A percentile compares a stretch with the other conserved stretches of the same genome.
phyloP scores from a whole-genome alignment of 2,329 filamentous ascomycete genomes.

The Penicillium occitanis region DNA sequence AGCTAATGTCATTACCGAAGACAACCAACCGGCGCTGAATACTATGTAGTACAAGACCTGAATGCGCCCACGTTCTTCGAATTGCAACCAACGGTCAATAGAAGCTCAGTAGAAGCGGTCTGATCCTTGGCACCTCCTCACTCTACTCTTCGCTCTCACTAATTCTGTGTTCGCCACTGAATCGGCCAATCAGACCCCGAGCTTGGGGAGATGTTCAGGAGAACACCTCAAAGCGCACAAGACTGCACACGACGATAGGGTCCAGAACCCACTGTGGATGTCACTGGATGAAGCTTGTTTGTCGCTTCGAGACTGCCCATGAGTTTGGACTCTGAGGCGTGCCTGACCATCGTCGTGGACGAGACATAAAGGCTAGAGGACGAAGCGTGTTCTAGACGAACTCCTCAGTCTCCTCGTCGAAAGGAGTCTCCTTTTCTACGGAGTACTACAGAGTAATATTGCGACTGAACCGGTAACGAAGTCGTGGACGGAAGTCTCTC shows the following conservation, averaged over 20 bases:
- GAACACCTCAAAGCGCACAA: not conserved
- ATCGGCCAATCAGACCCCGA: not conserved
- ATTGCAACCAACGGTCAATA: not conserved
- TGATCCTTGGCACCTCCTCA: constrained; percentile 4
- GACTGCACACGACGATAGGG: not conserved
- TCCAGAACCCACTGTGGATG: constrained; percentile 1
- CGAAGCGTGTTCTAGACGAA: not conserved
- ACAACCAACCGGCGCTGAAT: not conserved
- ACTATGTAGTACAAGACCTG: too few relatives aligned
- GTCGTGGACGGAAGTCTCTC: too few relatives aligned
- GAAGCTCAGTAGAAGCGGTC: not conserved
- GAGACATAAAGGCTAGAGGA: not conserved
- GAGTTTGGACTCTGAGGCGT: not conserved
- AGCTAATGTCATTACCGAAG: not conserved
- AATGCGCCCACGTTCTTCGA: not conserved
- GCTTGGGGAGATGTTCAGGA: not conserved
- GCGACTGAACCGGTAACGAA: not conserved
- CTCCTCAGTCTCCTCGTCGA: not conserved
- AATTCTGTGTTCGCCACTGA: not conserved
- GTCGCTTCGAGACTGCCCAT: not conserved
- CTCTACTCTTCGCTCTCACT: not conserved
- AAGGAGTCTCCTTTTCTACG: not conserved
- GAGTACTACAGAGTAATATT: not conserved
- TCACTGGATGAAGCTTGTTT: constrained; percentile 2
- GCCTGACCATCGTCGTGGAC: not conserved